Conservation (phyloP, 192 early-diverging fungal species). For the Funneliformis mosseae region DNA sequence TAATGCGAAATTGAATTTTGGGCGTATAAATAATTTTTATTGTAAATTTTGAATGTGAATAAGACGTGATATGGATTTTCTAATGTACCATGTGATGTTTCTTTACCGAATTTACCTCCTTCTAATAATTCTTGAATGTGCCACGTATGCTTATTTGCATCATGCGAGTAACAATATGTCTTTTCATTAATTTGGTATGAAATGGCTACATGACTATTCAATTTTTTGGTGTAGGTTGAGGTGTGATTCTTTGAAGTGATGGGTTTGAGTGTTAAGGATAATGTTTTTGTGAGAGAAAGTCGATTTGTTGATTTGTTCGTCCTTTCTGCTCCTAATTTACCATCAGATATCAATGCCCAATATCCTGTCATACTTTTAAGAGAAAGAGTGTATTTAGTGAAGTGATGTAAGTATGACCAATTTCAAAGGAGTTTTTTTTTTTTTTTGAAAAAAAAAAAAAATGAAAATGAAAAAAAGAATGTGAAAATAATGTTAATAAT, state of each 20-base stretch:
- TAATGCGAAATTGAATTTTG: not conserved
- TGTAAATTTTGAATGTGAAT: not conserved
- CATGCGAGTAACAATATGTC: not conserved
- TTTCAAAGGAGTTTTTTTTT: too few species aligned
- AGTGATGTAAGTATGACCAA: too few species aligned
- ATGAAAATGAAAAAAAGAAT: too few species aligned
- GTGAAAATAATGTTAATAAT: too few species aligned
- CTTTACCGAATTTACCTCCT: not conserved
- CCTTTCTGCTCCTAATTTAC: not conserved
- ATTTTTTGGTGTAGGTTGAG: not conserved
- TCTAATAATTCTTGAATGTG: not conserved
- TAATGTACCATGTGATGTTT: not conserved
- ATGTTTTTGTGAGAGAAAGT: not conserved
- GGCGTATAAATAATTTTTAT: constrained; percentile 1
- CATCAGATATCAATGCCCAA: not conserved
- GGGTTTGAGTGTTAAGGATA: not conserved
- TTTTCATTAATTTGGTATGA: constrained; percentile 4
- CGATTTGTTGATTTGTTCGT: not conserved
- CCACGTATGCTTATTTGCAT: not conserved
- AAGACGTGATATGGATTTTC: not conserved
- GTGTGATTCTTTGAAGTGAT: not conserved
- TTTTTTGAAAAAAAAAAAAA: too few species aligned
- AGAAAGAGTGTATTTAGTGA: not conserved
- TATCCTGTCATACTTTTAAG: not conserved
- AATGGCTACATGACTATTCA: not conserved